Evolutionary conservation across 257 asterid species (phyloP), one percentile per base, ranked within the genome.

Genomic region (Solanum gandarillasii): DNA sequence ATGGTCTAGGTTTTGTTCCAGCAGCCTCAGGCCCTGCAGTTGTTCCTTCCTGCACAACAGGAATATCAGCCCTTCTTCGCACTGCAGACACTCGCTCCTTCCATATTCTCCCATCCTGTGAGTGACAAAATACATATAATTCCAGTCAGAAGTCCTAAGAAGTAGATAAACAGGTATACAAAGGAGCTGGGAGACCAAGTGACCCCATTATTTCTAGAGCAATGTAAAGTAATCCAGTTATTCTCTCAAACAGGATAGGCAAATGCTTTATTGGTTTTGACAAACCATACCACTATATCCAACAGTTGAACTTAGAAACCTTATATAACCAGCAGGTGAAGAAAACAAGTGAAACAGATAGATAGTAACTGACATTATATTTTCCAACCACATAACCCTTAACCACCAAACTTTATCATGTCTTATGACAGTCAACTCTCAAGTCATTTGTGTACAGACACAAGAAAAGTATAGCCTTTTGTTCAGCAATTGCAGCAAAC

Each of bases 81-180:
- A 52, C 91, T 20, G 95, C 92, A 55, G 96, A 93, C 34, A 94
- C 98, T 87, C 98, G 94, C 88, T 96, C 99, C 93, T 94, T 96
- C 98, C 98, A 96, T 93, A 95, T 94, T 92, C 98, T 92, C 88
- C 98, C 99, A 88, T 96, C 98, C 99, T 96, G 91, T 82, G 70
- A 48, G 70, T 18, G 20, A 29, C 41, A 29, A 10, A 46, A 82
- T 31, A 27, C 36, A 52, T 81, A 29, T 29, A 25, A 18, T 82
- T 18, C 43, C 41, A 9, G 27, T 46, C 32, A 46, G 70, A 35
- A 79, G 68, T 46, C 70, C 29, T 3, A 82, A 48, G 11, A 48
- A 82, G 41, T 48, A 46, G 27, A 75, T 29, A 82, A 46, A 46
- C 85, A 29, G 43, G 29, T 82, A 48, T 9, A 48, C 0, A 29